A percentile compares a stretch with the other conserved stretches of the same genome.
These are phyloP conservation scores for Neopestalotiopsis rosae DNA, from an alignment of 2,329 filamentous ascomycete species.

Conservation along the genomic window DNA sequence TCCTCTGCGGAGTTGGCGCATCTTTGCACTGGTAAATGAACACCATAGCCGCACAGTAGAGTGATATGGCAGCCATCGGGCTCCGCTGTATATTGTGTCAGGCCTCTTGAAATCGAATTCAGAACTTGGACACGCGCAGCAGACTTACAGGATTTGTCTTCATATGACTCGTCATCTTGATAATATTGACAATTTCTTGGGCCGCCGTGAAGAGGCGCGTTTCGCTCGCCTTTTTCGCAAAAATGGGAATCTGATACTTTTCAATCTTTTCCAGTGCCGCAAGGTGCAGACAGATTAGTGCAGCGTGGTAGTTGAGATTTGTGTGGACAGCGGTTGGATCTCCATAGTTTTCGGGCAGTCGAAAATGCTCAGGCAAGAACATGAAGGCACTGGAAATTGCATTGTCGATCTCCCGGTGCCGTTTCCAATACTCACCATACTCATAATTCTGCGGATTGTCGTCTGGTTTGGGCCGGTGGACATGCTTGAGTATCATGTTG, in stretches of 20 bases:
- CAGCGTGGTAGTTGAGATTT: slow-evolving; percentile 89
- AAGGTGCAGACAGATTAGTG: slow-evolving; percentile 87
- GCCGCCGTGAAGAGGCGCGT: slow-evolving; percentile 79
- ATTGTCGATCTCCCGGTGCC: slow-evolving; percentile 84
- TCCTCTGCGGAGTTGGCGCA: slow-evolving; percentile 52
- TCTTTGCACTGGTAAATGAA: slow-evolving; percentile 74
- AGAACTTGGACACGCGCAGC: slow-evolving; percentile 2
- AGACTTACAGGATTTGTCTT: slow-evolving; percentile 68
- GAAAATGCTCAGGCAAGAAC: slow-evolving; percentile 75
- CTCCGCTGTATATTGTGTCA: slow-evolving; percentile 56
- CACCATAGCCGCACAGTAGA: slow-evolving; percentile 85
- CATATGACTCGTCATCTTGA: slow-evolving; percentile 77
- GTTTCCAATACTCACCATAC: slow-evolving; percentile 82
- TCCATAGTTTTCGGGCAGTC: slow-evolving; percentile 70
- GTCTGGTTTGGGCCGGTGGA: slow-evolving; percentile 72
- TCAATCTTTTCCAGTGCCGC: slow-evolving; percentile 85
- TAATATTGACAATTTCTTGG: slow-evolving; percentile 82
- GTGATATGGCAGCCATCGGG: slow-evolving; percentile 79
- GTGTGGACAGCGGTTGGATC: slow-evolving; percentile 79
- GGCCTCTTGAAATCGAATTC: background rate
- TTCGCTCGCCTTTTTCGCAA: slow-evolving; percentile 73
- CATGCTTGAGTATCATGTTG: slow-evolving; percentile 79
- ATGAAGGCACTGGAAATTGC: slow-evolving; percentile 79
- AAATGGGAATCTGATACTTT: slow-evolving; percentile 68
- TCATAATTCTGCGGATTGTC: slow-evolving; percentile 77